phyloP scores from a whole-genome alignment of 352 stramenopile genomes.

The Blastocystis sp. region DNA sequence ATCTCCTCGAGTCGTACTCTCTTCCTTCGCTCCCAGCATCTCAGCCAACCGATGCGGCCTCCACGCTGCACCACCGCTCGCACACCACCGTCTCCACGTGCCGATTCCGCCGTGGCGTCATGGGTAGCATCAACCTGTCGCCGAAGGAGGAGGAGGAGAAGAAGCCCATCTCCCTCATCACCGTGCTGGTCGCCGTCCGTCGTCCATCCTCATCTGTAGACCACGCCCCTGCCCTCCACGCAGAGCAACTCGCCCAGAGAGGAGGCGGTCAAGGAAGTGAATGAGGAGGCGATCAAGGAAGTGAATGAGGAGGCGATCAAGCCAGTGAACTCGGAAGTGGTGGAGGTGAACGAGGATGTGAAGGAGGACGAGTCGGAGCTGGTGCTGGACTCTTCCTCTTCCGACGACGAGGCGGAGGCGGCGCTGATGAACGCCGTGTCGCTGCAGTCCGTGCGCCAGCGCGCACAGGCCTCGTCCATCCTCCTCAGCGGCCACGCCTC shows the following conservation, averaged over 20 bases:
- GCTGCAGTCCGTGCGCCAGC: neutral
- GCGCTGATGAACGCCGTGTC: neutral
- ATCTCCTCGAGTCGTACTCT: neutral
- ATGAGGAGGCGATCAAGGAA: neutral
- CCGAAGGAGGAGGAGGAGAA: neutral
- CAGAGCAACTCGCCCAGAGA: neutral
- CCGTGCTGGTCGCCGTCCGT: neutral
- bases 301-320: too few relatives aligned
- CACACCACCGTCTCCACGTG: neutral
- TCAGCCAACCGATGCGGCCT: too few relatives aligned
- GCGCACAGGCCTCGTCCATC: neutral
- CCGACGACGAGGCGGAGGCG: neutral
- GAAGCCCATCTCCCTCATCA: neutral
- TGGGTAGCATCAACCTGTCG: conserved; percentile 13
- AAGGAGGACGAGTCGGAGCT: neutral
- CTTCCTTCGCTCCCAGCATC: neutral
- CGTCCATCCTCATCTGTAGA: neutral
- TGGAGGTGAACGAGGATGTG: too few relatives aligned
- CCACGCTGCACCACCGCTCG: neutral
- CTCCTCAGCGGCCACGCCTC: too few relatives aligned
- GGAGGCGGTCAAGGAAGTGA: neutral
- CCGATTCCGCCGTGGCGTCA: neutral
- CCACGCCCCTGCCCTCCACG: neutral
- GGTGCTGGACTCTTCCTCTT: neutral
- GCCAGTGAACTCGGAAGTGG: too few relatives aligned